Base-by-base conservation (phyloP, 176 grass and related monocot species). In the Oryza meridionalis region DNA sequence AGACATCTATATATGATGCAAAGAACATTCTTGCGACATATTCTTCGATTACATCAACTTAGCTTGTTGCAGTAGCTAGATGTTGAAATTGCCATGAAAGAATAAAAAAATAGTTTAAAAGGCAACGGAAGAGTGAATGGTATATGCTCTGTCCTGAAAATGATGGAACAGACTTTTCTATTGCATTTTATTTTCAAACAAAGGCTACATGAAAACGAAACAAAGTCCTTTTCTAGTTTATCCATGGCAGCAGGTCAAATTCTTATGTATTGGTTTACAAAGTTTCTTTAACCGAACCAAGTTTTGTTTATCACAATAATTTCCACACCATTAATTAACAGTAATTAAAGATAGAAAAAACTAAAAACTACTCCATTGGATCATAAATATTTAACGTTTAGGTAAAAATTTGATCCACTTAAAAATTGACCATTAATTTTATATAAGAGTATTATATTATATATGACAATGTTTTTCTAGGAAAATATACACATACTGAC, bases 21-120 rank as follows among this genome's bases (percentile, higher is more conserved):
- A 67, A 62, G 75, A 83, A 75, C 61, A 62, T 73, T 86, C 68
- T 62, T 26, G 11, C 40, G 74, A 68, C 44, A 74, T 78, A 78
- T 86, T 73, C 44, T 61, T 73, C 2, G 37, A 73, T 77, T 80
- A 45, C 63, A 46, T 15, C 43, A 43, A 8, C 33, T 59, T 77
- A n/a, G 21, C 58, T 62, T 61, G 17, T 33, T 8, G 67, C 5
- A 25, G 45, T 68, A 19, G 37, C 31, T 82, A 40, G 84, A 79
- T 90, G 88, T 90, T 72, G 74, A 90, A 82, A 50, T 79, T 82
- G 63, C 35, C 21, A 82, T 24, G 43, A 71, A 83, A 71, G 73
- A 1, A 42, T 37, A 27, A 46, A 79, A 45, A 63, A 72, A 74
- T 42, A 21, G 25, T 88, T 31, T 11, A 64, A 76, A 85, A 55